Percentiles rank a stretch among this genome's conserved stretches.
These are phyloP conservation scores for Pisolithus orientalis DNA, from an alignment of 768 basidiomycete genomes.

Conservation along the genomic window DNA sequence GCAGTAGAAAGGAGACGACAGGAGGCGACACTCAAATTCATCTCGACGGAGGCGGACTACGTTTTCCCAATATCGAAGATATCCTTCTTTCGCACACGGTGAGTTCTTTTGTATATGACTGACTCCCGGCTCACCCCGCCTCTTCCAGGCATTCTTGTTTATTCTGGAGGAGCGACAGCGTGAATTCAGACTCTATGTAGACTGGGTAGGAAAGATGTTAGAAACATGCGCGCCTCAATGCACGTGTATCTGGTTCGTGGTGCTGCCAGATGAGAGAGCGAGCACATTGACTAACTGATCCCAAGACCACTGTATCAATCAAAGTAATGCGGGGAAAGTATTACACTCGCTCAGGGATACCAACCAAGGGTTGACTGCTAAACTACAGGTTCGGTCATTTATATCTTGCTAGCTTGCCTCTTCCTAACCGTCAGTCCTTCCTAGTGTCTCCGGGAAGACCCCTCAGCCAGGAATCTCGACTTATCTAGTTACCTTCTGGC, in stretches of 20 bases:
- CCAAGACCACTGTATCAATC: constrained; percentile 89
- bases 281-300: background rate
- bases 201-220: constrained; percentile 82
- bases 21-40: constrained; percentile 95
- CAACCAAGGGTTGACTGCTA: constrained; percentile 56
- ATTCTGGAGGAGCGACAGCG: constrained; percentile 89
- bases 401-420: background rate
- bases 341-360: constrained; percentile 67
- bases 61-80: constrained; percentile 96
- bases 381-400: constrained; percentile 52
- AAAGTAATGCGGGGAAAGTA: constrained; percentile 67
- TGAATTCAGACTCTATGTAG: constrained; percentile 85
- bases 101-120: constrained; percentile 13
- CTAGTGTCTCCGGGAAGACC: constrained; percentile 72
- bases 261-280: background rate
- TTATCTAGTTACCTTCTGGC: constrained; percentile 85
- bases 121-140: background rate
- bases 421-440: constrained; percentile 24
- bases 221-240: constrained; percentile 72
- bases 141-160: constrained; percentile 67
- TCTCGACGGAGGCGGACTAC: constrained; percentile 84
- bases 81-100: constrained; percentile 85
- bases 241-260: constrained; percentile 65
- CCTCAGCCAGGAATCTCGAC: constrained; percentile 74
- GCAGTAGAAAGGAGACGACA: constrained; percentile 77